Evolutionary conservation across 1,284 basidiomycete genomes (phyloP).

Genomic region (Ceratobasidium sp.): DNA sequence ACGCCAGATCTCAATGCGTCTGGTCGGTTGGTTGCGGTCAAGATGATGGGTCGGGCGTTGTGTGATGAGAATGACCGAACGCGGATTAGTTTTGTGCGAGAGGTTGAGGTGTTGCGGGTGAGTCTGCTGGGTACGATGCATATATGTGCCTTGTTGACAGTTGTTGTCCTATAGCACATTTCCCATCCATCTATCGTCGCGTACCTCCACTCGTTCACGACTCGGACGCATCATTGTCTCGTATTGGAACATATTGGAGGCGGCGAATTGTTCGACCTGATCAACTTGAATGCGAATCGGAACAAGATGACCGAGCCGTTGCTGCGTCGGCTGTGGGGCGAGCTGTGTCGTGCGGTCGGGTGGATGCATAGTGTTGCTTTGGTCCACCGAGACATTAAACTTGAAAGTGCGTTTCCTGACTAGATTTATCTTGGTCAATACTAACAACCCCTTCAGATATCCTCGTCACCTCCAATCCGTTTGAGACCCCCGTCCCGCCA

Average conservation of each 20-base stretch:
- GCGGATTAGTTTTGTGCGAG: constrained; percentile 84
- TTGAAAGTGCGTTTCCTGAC: constrained; percentile 79
- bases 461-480: constrained; percentile 62
- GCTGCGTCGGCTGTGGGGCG: constrained; percentile 79
- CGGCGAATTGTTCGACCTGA: constrained; percentile 85
- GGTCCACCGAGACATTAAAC: constrained; percentile 93
- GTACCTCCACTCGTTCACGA: constrained; percentile 79
- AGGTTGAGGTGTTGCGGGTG: constrained; percentile 86
- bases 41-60: constrained; percentile 75
- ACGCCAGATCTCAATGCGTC: constrained; percentile 9
- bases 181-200: constrained; percentile 86
- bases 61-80: constrained; percentile 73
- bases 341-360: constrained; percentile 81
- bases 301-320: constrained; percentile 66
- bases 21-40: constrained; percentile 78
- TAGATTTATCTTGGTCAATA: neutral
- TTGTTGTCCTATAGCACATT: constrained; percentile 67
- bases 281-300: constrained; percentile 70
- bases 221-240: constrained; percentile 79
- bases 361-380: constrained; percentile 92
- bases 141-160: constrained; percentile 46
- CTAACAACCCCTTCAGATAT: constrained; percentile 61
- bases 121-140: constrained; percentile 50
- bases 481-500: constrained; percentile 56
- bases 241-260: constrained; percentile 83